Evolutionary conservation across 805 yeast species (phyloP).

Genomic region (Pichia membranifaciens): DNA sequence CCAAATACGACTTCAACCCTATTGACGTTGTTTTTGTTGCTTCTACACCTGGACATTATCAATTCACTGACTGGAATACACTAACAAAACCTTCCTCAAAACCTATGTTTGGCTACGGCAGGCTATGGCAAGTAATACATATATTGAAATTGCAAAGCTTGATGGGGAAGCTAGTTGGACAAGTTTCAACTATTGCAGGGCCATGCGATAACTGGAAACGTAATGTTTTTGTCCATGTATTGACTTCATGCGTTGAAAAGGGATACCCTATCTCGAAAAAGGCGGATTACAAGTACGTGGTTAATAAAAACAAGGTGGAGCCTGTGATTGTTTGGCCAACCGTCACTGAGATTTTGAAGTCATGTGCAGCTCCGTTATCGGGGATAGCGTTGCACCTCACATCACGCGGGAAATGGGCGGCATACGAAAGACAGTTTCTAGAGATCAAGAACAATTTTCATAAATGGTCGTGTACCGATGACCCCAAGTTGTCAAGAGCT

Average conservation of each 20-base stretch:
- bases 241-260: constrained; percentile 40
- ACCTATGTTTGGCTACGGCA: constrained; percentile 42
- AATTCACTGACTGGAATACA: constrained; percentile 15
- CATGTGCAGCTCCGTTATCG: constrained; percentile 20
- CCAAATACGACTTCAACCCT: constrained; percentile 37
- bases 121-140: constrained; percentile 36
- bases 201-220: constrained; percentile 32
- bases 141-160: constrained; percentile 27
- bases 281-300: constrained; percentile 14
- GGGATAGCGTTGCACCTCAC: constrained; percentile 28
- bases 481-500: constrained; percentile 18
- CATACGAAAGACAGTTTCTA: constrained; percentile 33
- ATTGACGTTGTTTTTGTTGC: constrained; percentile 50
- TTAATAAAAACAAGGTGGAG: constrained; percentile 12
- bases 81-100: constrained; percentile 3
- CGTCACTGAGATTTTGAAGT: constrained; percentile 20
- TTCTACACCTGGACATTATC: constrained; percentile 45
- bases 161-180: constrained; percentile 36
- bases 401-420: constrained; percentile 16
- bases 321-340: constrained; percentile 34
- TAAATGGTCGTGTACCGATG: constrained; percentile 36
- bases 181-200: constrained; percentile 44
- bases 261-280: constrained; percentile 20
- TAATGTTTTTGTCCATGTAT: constrained; percentile 42
- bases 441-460: constrained; percentile 39